These are phyloP conservation scores for Ascobolus immersus DNA, from an alignment of 495 filamentous ascomycete species.

Conservation along the genomic window DNA sequence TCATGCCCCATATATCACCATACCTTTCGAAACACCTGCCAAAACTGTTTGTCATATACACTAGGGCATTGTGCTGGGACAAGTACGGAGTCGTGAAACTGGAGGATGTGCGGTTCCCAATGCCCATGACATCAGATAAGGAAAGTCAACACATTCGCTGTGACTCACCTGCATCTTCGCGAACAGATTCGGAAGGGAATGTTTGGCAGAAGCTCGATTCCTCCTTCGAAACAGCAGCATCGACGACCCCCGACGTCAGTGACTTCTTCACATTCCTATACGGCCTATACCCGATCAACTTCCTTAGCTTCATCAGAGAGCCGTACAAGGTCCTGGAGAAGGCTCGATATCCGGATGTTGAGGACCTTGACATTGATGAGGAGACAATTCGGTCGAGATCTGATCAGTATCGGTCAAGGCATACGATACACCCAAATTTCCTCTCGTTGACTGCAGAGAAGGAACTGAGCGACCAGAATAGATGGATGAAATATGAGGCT, in stretches of 20 bases:
- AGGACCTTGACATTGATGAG: slow-evolving; percentile 46
- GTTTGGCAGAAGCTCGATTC: slow-evolving; percentile 34
- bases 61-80: slow-evolving; percentile 48
- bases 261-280: slow-evolving; percentile 59
- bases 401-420: slow-evolving; percentile 37
- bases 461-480: slow-evolving; percentile 40
- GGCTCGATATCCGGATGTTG: slow-evolving; percentile 31
- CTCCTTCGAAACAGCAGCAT: slow-evolving; percentile 29
- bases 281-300: slow-evolving; percentile 55
- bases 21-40: slow-evolving; percentile 35
- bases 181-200: slow-evolving; percentile 8
- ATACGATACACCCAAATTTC: slow-evolving; percentile 51
- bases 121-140: slow-evolving; percentile 2
- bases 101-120: slow-evolving; percentile 10
- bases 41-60: slow-evolving; percentile 50
- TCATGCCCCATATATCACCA: slow-evolving; percentile 47
- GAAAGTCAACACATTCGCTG: slow-evolving; percentile 11
- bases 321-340: slow-evolving; percentile 43
- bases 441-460: slow-evolving; percentile 42
- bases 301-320: slow-evolving; percentile 51
- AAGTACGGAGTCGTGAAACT: slow-evolving; percentile 17
- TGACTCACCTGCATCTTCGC: slow-evolving; percentile 11
- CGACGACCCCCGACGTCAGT: slow-evolving; percentile 40
- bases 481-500: slow-evolving; percentile 47
- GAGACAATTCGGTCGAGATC: slow-evolving; percentile 41